A percentile compares a stretch with the other conserved stretches of the same genome.
phyloP scores from a whole-genome alignment of 2,329 filamentous ascomycete species.

The Chrysoporthe cubensis region DNA sequence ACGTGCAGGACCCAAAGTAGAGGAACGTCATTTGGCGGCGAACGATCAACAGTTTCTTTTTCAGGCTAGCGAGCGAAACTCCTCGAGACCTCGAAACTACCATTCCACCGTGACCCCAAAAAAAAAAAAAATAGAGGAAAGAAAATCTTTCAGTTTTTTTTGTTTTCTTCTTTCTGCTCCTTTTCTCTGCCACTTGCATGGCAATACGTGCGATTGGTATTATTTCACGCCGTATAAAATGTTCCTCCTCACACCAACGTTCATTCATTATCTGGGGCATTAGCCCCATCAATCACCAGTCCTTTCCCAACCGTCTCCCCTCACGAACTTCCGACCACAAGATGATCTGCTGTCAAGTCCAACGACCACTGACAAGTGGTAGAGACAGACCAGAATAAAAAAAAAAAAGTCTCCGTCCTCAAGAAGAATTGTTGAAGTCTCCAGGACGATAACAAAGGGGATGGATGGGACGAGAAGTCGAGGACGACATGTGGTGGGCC shows the following conservation, averaged over 20 bases:
- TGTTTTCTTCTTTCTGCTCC: neutral
- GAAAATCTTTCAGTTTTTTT: constrained; percentile 19
- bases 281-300: neutral
- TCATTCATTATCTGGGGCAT: neutral
- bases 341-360: constrained; percentile 2
- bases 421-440: constrained; percentile 24
- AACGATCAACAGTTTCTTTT: constrained; percentile 30
- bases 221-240: constrained; percentile 7
- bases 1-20: constrained; percentile 1
- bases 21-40: constrained; percentile 31
- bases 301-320: neutral
- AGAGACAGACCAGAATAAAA: constrained; percentile 8
- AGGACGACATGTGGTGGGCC: constrained; percentile 1
- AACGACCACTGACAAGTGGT: constrained; percentile 12
- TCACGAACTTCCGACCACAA: constrained; percentile 2
- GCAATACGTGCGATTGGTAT: constrained; percentile 16
- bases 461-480: constrained; percentile 5
- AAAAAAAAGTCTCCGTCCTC: neutral
- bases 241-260: constrained; percentile 6
- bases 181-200: constrained; percentile 20
- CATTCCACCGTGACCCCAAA: constrained; percentile 16
- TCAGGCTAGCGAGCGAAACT: constrained; percentile 28
- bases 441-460: constrained; percentile 15
- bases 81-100: constrained; percentile 26
- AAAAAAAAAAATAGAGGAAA: constrained; percentile 24